Percentiles rank a stretch among this genome's conserved stretches.
Evolutionary conservation across 805 yeast species (phyloP).

Genomic region (Wilhelminamyces savonicus): DNA sequence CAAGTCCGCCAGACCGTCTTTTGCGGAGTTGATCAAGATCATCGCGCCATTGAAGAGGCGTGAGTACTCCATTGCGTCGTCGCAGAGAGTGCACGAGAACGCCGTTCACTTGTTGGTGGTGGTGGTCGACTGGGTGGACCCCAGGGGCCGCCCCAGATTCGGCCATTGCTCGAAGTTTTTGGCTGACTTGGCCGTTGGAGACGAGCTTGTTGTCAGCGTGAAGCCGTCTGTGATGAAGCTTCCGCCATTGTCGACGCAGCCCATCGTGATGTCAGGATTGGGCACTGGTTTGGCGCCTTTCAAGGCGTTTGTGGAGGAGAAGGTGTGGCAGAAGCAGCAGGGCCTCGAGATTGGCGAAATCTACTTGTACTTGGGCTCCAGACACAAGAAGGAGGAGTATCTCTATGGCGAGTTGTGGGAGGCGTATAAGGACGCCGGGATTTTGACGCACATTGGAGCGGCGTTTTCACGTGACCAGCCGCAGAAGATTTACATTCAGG

Average conservation of each 20-base stretch:
- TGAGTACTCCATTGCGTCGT: slow-evolving; percentile 96
- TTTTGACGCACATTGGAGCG: slow-evolving; percentile 92
- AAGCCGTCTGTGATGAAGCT: slow-evolving; percentile 97
- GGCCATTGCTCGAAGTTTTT: slow-evolving; percentile 94
- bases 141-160: slow-evolving; percentile 74
- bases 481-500: slow-evolving; percentile 91
- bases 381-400: slow-evolving; percentile 93
- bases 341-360: slow-evolving; percentile 87
- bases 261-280: slow-evolving; percentile 93
- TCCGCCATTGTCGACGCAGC: slow-evolving; percentile 81
- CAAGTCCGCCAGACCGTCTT: slow-evolving; percentile 73
- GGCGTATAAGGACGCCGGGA: slow-evolving; percentile 87
- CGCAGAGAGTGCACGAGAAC: slow-evolving; percentile 86
- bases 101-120: slow-evolving; percentile 89
- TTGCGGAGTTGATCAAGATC: slow-evolving; percentile 62
- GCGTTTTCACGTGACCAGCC: slow-evolving; percentile 98
- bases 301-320: slow-evolving; percentile 95
- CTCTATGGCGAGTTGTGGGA: slow-evolving; percentile 97
- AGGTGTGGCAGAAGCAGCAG: slow-evolving; percentile 85
- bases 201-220: slow-evolving; percentile 86
- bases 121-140: slow-evolving; percentile 93
- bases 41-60: slow-evolving; percentile 90
- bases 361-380: slow-evolving; percentile 83
- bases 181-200: slow-evolving; percentile 71
- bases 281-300: slow-evolving; percentile 98